Percentiles rank a stretch among this genome's conserved stretches.
phyloP scores from a whole-genome alignment of 2,329 filamentous ascomycete species.

The Berkeleyomyces basicola region DNA sequence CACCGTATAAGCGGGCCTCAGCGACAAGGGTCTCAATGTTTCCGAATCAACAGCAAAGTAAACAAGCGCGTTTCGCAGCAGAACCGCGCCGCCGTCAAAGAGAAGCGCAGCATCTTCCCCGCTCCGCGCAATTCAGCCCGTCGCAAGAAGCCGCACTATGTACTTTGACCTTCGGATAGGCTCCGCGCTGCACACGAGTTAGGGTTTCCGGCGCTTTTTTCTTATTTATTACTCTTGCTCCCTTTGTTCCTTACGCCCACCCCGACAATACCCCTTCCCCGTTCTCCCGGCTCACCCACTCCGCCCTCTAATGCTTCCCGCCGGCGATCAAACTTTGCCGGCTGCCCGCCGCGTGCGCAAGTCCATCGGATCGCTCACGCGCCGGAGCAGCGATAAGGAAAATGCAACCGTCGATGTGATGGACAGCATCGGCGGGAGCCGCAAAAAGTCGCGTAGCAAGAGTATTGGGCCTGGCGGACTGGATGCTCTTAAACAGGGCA shows the following conservation, averaged over 20 bases:
- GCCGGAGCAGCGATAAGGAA: slow-evolving; percentile 46
- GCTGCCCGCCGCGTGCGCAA: slow-evolving; percentile 46
- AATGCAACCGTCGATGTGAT: slow-evolving; percentile 56
- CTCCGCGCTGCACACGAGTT: background rate
- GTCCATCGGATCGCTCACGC: slow-evolving; percentile 46
- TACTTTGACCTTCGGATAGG: no score
- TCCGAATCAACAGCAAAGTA: slow-evolving; percentile 9
- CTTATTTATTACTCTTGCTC: background rate
- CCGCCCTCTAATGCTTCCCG: background rate
- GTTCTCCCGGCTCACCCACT: background rate
- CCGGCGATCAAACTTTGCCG: slow-evolving; percentile 28
- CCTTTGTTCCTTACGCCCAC: background rate
- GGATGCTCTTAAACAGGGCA: slow-evolving; percentile 59
- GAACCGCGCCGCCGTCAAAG: slow-evolving; percentile 5
- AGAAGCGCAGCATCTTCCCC: background rate
- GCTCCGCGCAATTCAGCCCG: background rate
- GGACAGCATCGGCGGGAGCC: slow-evolving; percentile 33
- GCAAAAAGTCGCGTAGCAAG: slow-evolving; percentile 74
- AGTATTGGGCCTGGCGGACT: slow-evolving; percentile 86
- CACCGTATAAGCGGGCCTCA: background rate
- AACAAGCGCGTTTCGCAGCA: slow-evolving; percentile 11
- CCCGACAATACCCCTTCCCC: background rate
- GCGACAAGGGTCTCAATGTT: background rate
- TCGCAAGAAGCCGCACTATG: no score
- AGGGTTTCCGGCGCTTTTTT: background rate